Evolutionary conservation across 495 filamentous ascomycete genomes (phyloP).

Genomic region (Penicillium canariense): DNA sequence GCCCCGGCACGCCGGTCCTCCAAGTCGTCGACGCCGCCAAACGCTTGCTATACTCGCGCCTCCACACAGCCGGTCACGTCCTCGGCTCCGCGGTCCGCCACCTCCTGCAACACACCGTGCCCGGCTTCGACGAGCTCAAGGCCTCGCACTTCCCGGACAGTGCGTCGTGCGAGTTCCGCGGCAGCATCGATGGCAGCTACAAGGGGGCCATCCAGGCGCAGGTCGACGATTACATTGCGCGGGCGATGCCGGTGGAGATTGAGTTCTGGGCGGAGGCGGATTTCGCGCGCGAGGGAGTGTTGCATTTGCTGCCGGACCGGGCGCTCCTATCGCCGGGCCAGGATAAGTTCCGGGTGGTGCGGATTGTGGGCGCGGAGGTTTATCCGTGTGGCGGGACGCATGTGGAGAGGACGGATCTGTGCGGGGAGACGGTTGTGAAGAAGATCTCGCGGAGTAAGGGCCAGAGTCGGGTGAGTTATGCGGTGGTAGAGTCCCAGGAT

Average conservation of each 20-base stretch:
- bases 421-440: constrained; percentile 55
- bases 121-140: constrained; percentile 56
- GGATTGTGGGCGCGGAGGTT: constrained; percentile 55
- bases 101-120: constrained; percentile 47
- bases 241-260: constrained; percentile 53
- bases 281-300: constrained; percentile 38
- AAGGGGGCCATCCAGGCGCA: constrained; percentile 55
- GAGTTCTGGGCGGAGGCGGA: constrained; percentile 59
- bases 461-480: constrained; percentile 52
- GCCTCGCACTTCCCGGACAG: constrained; percentile 62
- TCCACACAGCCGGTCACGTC: constrained; percentile 65
- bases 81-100: constrained; percentile 57
- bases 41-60: constrained; percentile 54
- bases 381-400: constrained; percentile 69
- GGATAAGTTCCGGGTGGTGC: constrained; percentile 52
- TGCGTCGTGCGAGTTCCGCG: constrained; percentile 57
- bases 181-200: constrained; percentile 56
- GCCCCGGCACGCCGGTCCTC: constrained; percentile 36
- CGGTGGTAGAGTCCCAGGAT: constrained; percentile 35
- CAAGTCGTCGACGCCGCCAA: constrained; percentile 55
- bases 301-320: constrained; percentile 49
- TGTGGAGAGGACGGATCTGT: constrained; percentile 50
- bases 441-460: constrained; percentile 60
- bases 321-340: constrained; percentile 37
- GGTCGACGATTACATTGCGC: constrained; percentile 50